These are phyloP conservation scores for Alternaria sp. DNA, from an alignment of 2,329 filamentous ascomycete genomes.

Conservation along the genomic window DNA sequence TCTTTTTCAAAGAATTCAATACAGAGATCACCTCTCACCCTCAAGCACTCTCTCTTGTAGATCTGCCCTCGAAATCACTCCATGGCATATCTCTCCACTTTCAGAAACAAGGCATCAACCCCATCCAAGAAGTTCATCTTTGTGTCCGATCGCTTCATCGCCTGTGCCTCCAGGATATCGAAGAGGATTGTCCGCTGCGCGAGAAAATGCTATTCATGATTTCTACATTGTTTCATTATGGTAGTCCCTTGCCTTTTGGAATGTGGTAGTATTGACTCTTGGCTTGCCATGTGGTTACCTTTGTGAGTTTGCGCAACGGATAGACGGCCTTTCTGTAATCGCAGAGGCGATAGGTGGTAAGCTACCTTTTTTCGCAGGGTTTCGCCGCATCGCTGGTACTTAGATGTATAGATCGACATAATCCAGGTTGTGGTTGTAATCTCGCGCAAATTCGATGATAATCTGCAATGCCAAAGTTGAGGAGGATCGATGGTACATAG, in stretches of 20 bases:
- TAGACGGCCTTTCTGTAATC: too few relatives aligned
- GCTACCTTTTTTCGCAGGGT: background rate
- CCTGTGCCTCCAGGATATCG: constrained; percentile 10
- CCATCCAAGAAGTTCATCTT: constrained; percentile 5
- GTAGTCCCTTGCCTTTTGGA: too few relatives aligned
- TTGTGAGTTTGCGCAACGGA: too few relatives aligned
- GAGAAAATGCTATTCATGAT: background rate
- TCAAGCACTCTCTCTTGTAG: constrained; percentile 1
- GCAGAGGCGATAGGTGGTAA: too few relatives aligned
- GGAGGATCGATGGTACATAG: background rate
- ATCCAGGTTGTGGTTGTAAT: background rate
- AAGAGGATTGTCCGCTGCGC: background rate
- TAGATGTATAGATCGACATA: background rate
- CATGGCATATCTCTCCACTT: background rate
- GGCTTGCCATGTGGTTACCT: too few relatives aligned
- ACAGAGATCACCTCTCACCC: background rate
- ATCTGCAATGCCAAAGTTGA: background rate
- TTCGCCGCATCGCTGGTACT: background rate
- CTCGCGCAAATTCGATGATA: background rate
- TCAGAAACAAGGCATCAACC: background rate
- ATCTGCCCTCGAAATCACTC: constrained; percentile 3
- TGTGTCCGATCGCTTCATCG: constrained; percentile 12
- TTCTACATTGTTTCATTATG: too few relatives aligned
- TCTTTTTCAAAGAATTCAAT: background rate
- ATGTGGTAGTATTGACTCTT: too few relatives aligned